Conservation (phyloP, 169 alveolate genomes). For the Ichthyophthirius multifiliis region DNA sequence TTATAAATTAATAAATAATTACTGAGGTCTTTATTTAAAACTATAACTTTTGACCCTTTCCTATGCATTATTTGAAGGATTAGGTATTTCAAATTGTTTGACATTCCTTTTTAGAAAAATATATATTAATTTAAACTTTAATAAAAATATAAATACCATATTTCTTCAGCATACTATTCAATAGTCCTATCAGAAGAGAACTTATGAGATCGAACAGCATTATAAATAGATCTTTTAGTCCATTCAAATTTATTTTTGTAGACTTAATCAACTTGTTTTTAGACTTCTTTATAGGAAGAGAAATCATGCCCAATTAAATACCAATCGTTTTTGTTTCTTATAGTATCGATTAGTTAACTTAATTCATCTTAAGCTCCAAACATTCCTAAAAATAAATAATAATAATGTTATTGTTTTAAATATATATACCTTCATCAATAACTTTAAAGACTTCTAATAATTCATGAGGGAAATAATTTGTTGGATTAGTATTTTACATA, state of each 20-base stretch:
- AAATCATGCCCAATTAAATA: slow-evolving; percentile 86
- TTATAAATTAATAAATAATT: no score
- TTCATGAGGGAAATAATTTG: slow-evolving; percentile 59
- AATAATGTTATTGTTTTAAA: slow-evolving; percentile 38
- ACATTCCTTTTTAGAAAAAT: not conserved
- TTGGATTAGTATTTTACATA: slow-evolving; percentile 77
- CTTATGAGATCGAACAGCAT: slow-evolving; percentile 86
- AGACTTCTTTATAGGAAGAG: slow-evolving; percentile 83
- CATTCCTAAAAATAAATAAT: slow-evolving; percentile 49
- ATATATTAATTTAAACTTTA: not conserved
- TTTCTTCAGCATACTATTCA: slow-evolving; percentile 84
- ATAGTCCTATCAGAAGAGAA: slow-evolving; percentile 93
- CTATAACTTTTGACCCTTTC: slow-evolving; percentile 13
- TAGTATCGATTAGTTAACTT: slow-evolving; percentile 50
- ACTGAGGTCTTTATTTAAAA: no score
- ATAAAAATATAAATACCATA: slow-evolving; percentile 64
- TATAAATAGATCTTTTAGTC: slow-evolving; percentile 82
- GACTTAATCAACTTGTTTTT: slow-evolving; percentile 82
- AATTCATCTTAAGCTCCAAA: slow-evolving; percentile 73
- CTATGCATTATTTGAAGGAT: not conserved
- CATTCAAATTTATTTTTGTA: slow-evolving; percentile 81
- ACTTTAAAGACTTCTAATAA: slow-evolving; percentile 87
- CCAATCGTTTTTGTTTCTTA: slow-evolving; percentile 71
- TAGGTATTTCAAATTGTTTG: slow-evolving; percentile 8
- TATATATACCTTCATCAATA: slow-evolving; percentile 81